A percentile compares a stretch with the other conserved stretches of the same genome.
phyloP scores from a whole-genome alignment of 441 rosid genomes.

The Populus hybrid region DNA sequence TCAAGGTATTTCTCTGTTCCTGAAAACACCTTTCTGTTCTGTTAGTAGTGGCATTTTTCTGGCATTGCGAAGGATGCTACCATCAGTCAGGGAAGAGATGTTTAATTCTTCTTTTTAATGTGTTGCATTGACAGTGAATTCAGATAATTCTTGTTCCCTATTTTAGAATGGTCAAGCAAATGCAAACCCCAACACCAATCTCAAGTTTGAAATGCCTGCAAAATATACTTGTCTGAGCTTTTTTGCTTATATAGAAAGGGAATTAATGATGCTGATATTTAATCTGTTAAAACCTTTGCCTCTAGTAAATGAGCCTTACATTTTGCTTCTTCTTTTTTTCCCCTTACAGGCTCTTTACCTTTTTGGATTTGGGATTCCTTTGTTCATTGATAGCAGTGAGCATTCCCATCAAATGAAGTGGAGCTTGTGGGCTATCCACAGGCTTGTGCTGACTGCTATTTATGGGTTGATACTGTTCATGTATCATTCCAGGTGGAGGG shows the following conservation, averaged over 20 bases:
- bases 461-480: conserved; percentile 68
- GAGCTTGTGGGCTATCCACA: conserved; percentile 78
- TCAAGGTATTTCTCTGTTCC: conserved; percentile 54
- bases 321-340: neutral
- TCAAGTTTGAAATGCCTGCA: neutral
- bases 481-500: conserved; percentile 85
- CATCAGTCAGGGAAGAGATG: neutral
- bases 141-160: neutral
- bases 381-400: conserved; percentile 63
- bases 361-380: conserved; percentile 72
- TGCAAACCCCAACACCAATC: neutral
- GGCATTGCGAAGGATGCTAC: neutral
- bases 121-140: neutral
- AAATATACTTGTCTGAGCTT: neutral
- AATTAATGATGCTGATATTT: neutral
- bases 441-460: conserved; percentile 74
- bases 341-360: conserved; percentile 59
- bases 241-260: neutral
- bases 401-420: conserved; percentile 53
- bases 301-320: neutral
- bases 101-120: neutral
- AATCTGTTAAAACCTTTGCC: neutral
- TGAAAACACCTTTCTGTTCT: neutral
- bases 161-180: neutral
- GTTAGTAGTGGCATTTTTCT: neutral